Base-by-base conservation (phyloP, 495 filamentous ascomycete genomes). In the Penicillium paradoxum region DNA sequence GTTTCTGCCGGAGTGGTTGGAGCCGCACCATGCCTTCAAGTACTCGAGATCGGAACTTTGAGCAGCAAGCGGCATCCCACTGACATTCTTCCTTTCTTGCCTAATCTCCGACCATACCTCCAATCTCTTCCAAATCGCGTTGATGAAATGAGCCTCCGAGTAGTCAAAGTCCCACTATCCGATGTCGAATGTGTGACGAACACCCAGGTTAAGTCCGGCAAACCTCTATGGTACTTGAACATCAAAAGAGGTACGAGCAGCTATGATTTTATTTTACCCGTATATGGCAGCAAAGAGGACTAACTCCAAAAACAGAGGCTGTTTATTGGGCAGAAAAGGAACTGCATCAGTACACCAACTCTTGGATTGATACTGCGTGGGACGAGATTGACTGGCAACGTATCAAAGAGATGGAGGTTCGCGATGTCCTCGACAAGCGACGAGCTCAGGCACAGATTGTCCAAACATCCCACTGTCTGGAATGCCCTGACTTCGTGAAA, bases 141-240 rank as follows among this genome's bases (percentile, higher is more conserved):
- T 36, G 79, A 72, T 38, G 76, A 87, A 8, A 85, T 95, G 71
- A 65, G 69, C 5, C 73, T 83, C n/a, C 87, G 85, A 56, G 67
- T 79, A 6, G 61, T 73, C 32, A 83, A 85, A 33, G 75, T 96
- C 15, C 83, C 83, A 0, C 65, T 96, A 4, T 66, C 67, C 11
- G 89, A 95, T 56, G 59, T 96, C 10, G 90, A 96, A 55, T 91
- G 86, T 53, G 71, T 97, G 29, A 96, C 92, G 2, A 80, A 79
- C 45, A 88, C 83, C 2, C 60, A 86, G 32, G 75, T 89, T 46
- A 88, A 86, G 56, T 75, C 84, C 10, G 73, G 61, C n/a, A 67
- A 70, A 9, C 71, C 73, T n/a, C 59, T 65, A 18, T 77, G 66
- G 69, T 71, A 72, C 32, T 59, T 75, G 39, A 70, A 71, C 46